Evolutionary conservation across 2,329 filamentous ascomycete genomes (phyloP).

Genomic region (Cercospora sojina): DNA sequence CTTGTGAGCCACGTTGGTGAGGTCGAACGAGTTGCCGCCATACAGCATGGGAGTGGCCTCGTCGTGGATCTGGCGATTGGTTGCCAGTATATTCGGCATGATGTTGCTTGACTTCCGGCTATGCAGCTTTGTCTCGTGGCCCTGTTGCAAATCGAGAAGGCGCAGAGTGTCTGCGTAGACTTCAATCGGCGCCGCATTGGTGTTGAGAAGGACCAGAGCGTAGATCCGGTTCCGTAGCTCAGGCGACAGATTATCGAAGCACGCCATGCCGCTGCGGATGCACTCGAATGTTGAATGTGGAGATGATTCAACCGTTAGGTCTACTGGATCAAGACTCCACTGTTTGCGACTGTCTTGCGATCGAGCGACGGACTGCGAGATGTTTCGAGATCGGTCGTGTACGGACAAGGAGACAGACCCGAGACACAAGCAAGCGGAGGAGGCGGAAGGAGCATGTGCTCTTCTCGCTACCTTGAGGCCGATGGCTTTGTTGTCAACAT

Average conservation of each 20-base stretch:
- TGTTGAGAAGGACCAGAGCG: not conserved
- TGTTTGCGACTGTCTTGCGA: not conserved
- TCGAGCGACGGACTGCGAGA: not conserved
- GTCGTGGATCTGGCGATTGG: conserved; percentile 18
- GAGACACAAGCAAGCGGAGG: not conserved
- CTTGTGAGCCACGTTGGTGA: not conserved
- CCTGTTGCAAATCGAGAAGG: not conserved
- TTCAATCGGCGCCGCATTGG: not conserved
- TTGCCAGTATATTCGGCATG: conserved; percentile 18
- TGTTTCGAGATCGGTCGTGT: not conserved
- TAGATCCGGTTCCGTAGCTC: not conserved
- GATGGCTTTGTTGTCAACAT: not conserved
- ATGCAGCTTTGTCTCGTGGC: not conserved
- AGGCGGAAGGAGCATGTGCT: not conserved
- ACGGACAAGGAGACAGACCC: not conserved
- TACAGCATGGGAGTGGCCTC: conserved; percentile 30
- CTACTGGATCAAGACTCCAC: no score
- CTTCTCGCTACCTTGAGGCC: not conserved
- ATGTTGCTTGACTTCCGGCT: not conserved
- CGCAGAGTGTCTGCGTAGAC: not conserved
- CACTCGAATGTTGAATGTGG: not conserved
- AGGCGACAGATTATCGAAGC: not conserved
- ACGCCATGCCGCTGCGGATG: not conserved
- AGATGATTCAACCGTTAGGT: no score
- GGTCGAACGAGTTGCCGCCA: not conserved